Conservation (phyloP, 805 yeast genomes). For the Grigorovia transvaalensis region DNA sequence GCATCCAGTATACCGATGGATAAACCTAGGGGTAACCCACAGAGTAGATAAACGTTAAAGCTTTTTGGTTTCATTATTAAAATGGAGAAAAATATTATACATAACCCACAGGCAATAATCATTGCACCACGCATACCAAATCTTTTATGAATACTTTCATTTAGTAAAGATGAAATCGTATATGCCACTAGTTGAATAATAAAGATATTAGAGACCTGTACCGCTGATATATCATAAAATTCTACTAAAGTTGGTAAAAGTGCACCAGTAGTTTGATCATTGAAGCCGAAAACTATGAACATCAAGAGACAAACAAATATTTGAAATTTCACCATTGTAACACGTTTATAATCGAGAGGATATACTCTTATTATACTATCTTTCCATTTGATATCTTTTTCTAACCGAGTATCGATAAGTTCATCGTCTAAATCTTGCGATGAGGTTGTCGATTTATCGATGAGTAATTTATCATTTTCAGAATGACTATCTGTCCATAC, state of each 20-base stretch:
- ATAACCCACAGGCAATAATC: conserved; percentile 12
- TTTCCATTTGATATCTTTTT: conserved; percentile 18
- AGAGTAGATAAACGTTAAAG: conserved; percentile 15
- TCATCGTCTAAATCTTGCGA: neutral
- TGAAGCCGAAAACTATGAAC: conserved; percentile 26
- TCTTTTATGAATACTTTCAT: conserved; percentile 19
- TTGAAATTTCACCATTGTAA: conserved; percentile 21
- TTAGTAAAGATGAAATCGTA: conserved; percentile 21
- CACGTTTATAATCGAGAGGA: conserved; percentile 20
- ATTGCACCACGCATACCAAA: conserved; percentile 26
- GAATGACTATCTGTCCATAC: neutral
- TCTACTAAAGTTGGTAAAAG: conserved; percentile 24
- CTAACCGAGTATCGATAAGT: neutral
- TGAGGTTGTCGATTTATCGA: neutral
- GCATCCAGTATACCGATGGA: conserved; percentile 28
- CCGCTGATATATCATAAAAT: conserved; percentile 19
- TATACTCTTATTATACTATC: conserved; percentile 18
- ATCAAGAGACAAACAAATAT: conserved; percentile 20
- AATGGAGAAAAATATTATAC: conserved; percentile 13
- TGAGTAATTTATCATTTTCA: neutral
- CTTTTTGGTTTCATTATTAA: conserved; percentile 18
- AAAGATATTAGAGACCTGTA: conserved; percentile 23
- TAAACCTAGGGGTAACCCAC: conserved; percentile 26
- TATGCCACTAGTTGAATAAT: conserved; percentile 25
- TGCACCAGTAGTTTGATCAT: conserved; percentile 28